A percentile compares a stretch with the other conserved stretches of the same genome.
Conservation (phyloP, 441 rosid genomes). For the Croton setiger region DNA sequence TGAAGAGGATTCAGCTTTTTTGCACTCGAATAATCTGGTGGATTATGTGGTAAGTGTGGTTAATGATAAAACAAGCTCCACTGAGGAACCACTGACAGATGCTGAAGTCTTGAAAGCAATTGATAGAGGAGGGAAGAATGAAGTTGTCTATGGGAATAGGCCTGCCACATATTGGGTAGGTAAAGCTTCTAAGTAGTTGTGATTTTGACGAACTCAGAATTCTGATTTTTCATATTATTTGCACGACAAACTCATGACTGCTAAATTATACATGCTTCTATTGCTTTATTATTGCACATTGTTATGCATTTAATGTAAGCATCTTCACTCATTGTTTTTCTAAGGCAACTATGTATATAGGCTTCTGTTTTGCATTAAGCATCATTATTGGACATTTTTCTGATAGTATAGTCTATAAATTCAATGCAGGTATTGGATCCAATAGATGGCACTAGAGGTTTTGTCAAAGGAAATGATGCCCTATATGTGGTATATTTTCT, state of each 20-base stretch:
- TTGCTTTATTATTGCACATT: neutral
- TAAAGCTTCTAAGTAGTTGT: slow-evolving; percentile 10
- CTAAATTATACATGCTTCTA: neutral
- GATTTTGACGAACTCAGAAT: neutral
- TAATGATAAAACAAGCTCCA: slow-evolving; percentile 38
- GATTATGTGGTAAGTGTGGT: slow-evolving; percentile 65
- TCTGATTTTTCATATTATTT: slow-evolving; percentile 2
- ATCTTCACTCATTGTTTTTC: slow-evolving; percentile 3
- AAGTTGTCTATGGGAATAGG: slow-evolving; percentile 46
- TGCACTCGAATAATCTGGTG: slow-evolving; percentile 61
- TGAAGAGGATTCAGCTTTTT: slow-evolving; percentile 79
- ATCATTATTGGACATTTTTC: slow-evolving; percentile 2
- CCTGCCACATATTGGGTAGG: slow-evolving; percentile 91
- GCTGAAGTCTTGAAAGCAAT: slow-evolving; percentile 73
- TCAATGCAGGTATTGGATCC: slow-evolving; percentile 78
- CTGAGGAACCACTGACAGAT: slow-evolving; percentile 43
- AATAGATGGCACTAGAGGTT: slow-evolving; percentile 87
- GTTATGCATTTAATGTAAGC: slow-evolving; percentile 4
- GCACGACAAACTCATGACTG: neutral
- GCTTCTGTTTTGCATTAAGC: slow-evolving; percentile 7
- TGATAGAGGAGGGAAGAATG: slow-evolving; percentile 77
- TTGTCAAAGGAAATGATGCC: slow-evolving; percentile 68
- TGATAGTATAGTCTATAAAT: slow-evolving; percentile 16
- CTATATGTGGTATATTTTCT: slow-evolving; percentile 69
- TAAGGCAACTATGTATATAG: neutral